Percentiles rank a stretch among this genome's conserved stretches.
These are phyloP conservation scores for Saturnispora gosingensis DNA, from an alignment of 805 yeast genomes.

Conservation along the genomic window DNA sequence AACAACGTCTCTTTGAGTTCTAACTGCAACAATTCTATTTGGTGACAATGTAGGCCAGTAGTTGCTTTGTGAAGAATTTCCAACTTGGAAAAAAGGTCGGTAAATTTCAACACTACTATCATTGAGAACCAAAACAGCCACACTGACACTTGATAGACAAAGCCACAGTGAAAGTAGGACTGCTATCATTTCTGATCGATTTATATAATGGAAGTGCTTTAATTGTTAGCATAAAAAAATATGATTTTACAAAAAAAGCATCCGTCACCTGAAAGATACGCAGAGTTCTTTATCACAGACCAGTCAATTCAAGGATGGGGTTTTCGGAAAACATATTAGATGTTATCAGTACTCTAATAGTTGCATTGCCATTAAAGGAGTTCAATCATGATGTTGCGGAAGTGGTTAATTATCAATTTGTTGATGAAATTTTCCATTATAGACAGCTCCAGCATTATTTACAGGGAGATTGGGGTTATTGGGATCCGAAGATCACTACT, in stretches of 20 bases:
- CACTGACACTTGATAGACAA: background rate
- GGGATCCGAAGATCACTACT: conserved; percentile 91
- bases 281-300: background rate
- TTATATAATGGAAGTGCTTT: background rate
- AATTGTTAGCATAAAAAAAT: background rate
- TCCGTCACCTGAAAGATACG: background rate
- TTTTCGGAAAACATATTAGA: conserved; percentile 12
- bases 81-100: background rate
- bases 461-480: conserved; percentile 45
- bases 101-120: background rate
- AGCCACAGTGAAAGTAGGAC: background rate
- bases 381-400: conserved; percentile 16
- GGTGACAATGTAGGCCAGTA: conserved; percentile 28
- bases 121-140: background rate
- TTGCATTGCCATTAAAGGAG: conserved; percentile 12
- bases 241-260: background rate
- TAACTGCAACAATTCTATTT: conserved; percentile 26
- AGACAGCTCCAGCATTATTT: conserved; percentile 69
- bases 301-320: background rate
- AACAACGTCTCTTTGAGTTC: conserved; percentile 41
- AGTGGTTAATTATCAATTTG: conserved; percentile 28
- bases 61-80: conserved; percentile 1
- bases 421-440: conserved; percentile 82
- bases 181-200: background rate
- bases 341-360: conserved; percentile 10